These are phyloP conservation scores for Leishmania mexicana DNA, from an alignment of 208 protist genomes.

Conservation along the genomic window DNA sequence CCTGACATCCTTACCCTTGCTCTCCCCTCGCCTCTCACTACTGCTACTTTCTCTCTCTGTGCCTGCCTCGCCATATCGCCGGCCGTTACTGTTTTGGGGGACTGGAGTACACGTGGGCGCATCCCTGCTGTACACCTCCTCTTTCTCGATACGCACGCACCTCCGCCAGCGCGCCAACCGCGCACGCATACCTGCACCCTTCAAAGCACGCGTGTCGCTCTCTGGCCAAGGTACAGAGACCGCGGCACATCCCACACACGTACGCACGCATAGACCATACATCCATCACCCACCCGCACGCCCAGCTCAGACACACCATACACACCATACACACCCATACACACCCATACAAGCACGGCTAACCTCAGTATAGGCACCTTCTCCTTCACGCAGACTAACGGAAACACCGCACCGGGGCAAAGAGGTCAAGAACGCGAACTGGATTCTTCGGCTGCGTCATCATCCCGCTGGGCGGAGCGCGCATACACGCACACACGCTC, in stretches of 20 bases:
- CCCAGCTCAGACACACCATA: neutral
- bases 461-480: neutral
- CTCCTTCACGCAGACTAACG: neutral
- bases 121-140: neutral
- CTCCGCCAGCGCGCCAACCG: neutral
- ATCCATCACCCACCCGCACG: neutral
- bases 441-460: neutral
- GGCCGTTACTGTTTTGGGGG: neutral
- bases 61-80: neutral
- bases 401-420: neutral
- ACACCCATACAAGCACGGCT: neutral
- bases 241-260: neutral
- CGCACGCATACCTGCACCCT: neutral
- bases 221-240: neutral
- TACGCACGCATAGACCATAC: constrained; percentile 1
- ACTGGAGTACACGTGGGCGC: neutral
- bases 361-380: neutral
- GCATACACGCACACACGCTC: neutral
- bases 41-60: neutral
- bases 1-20: neutral
- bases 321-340: neutral
- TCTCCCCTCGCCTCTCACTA: neutral
- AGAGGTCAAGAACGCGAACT: neutral
- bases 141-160: neutral
- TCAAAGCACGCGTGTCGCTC: neutral